Conservation (phyloP, 768 basidiomycete genomes). For the Termitomyces sp. region DNA sequence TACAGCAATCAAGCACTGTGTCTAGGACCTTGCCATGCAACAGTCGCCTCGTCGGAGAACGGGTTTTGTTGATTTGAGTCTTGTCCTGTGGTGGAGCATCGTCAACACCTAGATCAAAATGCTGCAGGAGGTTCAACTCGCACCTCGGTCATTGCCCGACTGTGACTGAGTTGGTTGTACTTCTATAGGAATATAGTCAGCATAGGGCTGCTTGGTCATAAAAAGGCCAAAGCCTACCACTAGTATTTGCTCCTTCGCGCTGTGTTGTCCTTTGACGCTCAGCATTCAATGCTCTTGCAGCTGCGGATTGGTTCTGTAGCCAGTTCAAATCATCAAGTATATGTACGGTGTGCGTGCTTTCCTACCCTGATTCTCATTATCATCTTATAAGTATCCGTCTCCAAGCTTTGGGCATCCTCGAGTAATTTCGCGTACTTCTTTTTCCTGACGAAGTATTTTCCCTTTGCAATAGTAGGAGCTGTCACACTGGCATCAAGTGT, state of each 20-base stretch:
- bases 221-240: background rate
- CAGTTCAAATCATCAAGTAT: background rate
- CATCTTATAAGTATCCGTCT: background rate
- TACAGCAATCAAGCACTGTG: background rate
- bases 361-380: background rate
- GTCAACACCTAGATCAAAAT: background rate
- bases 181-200: no score
- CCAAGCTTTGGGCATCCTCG: background rate
- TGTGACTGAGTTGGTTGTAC: background rate
- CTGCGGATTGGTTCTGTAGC: background rate
- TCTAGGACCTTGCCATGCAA: background rate
- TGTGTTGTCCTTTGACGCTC: background rate
- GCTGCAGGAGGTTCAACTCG: no score
- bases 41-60: background rate
- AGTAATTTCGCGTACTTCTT: background rate
- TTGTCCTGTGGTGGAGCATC: background rate
- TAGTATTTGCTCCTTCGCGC: background rate
- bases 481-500: background rate
- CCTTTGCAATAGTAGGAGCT: background rate
- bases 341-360: background rate
- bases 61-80: background rate
- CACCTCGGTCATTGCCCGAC: background rate
- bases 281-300: background rate
- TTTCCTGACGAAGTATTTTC: background rate
- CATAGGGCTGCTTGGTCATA: background rate